phyloP scores from a whole-genome alignment of 257 asterid genomes.

The Solanum medicagineum region DNA sequence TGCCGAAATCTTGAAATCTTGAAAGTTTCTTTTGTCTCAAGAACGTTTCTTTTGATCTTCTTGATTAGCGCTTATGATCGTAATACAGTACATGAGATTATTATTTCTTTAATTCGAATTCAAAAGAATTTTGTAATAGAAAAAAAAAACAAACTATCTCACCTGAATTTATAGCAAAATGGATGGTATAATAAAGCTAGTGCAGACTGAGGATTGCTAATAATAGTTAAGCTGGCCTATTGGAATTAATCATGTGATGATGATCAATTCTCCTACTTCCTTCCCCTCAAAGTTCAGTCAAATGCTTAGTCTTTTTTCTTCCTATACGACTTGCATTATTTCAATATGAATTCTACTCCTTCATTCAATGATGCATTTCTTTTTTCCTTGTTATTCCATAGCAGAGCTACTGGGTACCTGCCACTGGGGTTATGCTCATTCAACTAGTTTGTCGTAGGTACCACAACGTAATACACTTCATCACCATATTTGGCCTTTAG shows the following conservation, averaged over 20 bases:
- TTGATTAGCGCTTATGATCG: no score
- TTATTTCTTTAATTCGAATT: no score
- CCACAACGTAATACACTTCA: slow-evolving; percentile 7
- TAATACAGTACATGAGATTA: no score
- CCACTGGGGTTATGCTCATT: slow-evolving; percentile 22
- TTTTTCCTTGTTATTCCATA: slow-evolving; percentile 9
- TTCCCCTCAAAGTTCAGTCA: not conserved
- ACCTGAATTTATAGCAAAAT: not conserved
- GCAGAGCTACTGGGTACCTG: slow-evolving; percentile 1
- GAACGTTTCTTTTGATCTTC: no score
- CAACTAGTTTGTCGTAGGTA: slow-evolving; percentile 8
- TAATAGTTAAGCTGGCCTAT: not conserved
- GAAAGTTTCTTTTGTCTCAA: no score
- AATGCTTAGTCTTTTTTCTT: not conserved
- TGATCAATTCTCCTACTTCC: not conserved
- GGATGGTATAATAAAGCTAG: not conserved
- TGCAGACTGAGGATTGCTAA: not conserved
- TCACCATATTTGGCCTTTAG: slow-evolving; percentile 5
- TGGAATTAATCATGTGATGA: not conserved
- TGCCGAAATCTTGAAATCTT: no score
- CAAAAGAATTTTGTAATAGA: no score
- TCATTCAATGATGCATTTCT: slow-evolving; percentile 9
- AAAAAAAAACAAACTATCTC: not conserved
- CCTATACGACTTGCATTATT: not conserved
- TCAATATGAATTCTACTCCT: not conserved